phyloP scores from a whole-genome alignment of 352 stramenopile species.

The Phytopythium cucurbitacearum region DNA sequence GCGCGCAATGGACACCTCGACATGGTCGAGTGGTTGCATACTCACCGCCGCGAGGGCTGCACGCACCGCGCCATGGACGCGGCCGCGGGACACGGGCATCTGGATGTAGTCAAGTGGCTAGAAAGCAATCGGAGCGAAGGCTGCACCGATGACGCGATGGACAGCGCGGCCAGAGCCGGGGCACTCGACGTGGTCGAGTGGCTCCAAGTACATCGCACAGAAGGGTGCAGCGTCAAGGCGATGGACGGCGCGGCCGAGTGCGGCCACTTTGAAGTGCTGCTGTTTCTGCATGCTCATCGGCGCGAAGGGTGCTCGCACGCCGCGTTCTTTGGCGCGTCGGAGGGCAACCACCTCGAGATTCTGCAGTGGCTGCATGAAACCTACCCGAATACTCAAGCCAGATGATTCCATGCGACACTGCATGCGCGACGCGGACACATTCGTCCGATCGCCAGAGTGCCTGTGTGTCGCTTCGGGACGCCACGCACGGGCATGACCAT shows the following conservation, averaged over 20 bases:
- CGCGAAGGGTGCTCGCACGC: slow-evolving; percentile 19
- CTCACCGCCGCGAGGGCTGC: neutral
- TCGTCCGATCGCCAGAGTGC: neutral
- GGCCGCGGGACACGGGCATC: slow-evolving; percentile 2
- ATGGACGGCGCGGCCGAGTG: slow-evolving; percentile 25
- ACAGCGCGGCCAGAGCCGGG: slow-evolving; percentile 13
- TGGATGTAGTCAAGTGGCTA: slow-evolving; percentile 4
- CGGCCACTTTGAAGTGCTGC: slow-evolving; percentile 18
- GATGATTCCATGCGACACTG: slow-evolving; percentile 4
- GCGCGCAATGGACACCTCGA: slow-evolving; percentile 6
- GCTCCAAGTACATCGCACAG: slow-evolving; percentile 14
- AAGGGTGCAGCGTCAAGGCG: slow-evolving; percentile 17
- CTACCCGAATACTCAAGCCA: slow-evolving; percentile 12
- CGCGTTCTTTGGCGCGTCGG: slow-evolving; percentile 19
- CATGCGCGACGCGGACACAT: neutral
- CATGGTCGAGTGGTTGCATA: slow-evolving; percentile 5
- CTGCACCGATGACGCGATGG: slow-evolving; percentile 17
- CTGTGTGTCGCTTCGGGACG: neutral
- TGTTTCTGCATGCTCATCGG: slow-evolving; percentile 16
- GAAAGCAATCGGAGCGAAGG: slow-evolving; percentile 6
- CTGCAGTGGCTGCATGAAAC: slow-evolving; percentile 23
- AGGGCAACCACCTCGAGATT: slow-evolving; percentile 16
- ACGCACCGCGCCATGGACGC: slow-evolving; percentile 6
- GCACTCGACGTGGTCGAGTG: slow-evolving; percentile 18
- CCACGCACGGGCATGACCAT: neutral